Evolutionary conservation across 2,329 filamentous ascomycete species (phyloP).

Genomic region (Aspergillus niger): DNA sequence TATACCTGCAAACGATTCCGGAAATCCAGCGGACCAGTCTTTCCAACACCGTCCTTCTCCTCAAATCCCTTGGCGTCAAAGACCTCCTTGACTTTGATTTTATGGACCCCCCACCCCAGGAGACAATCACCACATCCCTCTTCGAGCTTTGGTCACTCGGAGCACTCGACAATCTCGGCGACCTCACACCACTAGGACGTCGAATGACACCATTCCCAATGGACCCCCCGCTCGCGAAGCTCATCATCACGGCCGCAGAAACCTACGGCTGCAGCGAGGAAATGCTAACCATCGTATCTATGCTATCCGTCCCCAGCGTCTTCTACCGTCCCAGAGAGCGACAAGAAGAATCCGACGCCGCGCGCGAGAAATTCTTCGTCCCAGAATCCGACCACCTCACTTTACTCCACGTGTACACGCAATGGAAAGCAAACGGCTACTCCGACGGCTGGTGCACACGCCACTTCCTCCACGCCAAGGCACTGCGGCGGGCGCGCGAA

Average conservation of each 20-base stretch:
- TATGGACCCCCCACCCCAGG: slow-evolving; percentile 97
- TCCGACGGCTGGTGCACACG: slow-evolving; percentile 89
- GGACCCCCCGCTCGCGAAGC: slow-evolving; percentile 93
- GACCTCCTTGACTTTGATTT: slow-evolving; percentile 97
- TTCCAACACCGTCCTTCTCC: slow-evolving; percentile 86
- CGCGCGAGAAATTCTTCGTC: slow-evolving; percentile 97
- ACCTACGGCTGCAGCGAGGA: slow-evolving; percentile 94
- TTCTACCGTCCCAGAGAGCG: slow-evolving; percentile 97
- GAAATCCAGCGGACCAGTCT: slow-evolving; percentile 97
- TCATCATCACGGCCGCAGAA: slow-evolving; percentile 86
- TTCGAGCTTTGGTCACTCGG: slow-evolving; percentile 98
- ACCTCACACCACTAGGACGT: slow-evolving; percentile 80
- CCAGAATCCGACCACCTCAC: slow-evolving; percentile 97
- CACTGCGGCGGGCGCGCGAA: slow-evolving; percentile 85
- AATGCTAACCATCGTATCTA: slow-evolving; percentile 96
- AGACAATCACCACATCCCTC: slow-evolving; percentile 94
- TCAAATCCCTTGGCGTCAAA: slow-evolving; percentile 92
- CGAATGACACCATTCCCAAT: slow-evolving; percentile 98
- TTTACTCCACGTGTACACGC: slow-evolving; percentile 90
- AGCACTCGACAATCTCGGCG: slow-evolving; percentile 88
- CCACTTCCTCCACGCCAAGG: slow-evolving; percentile 95
- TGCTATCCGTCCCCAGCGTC: slow-evolving; percentile 94
- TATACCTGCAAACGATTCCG: slow-evolving; percentile 95
- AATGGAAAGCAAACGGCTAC: slow-evolving; percentile 89
- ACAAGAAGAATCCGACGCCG: slow-evolving; percentile 92